These are phyloP conservation scores for Stephania yunnanensis DNA, from an alignment of 164 flowering plant genomes.

Conservation along the genomic window DNA sequence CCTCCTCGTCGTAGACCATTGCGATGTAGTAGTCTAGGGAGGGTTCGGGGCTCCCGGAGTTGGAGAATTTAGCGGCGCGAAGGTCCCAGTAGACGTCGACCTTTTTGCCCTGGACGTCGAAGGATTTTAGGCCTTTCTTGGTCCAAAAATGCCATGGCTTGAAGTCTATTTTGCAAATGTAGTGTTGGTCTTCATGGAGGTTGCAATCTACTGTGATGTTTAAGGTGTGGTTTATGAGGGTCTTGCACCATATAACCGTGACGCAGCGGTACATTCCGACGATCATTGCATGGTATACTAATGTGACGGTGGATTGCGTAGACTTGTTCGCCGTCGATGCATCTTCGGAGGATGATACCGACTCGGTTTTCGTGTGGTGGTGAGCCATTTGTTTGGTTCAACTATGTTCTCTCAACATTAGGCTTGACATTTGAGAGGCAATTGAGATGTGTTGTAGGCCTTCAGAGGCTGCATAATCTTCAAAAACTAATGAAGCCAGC, in stretches of 20 bases:
- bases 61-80: conserved; percentile 60
- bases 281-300: conserved; percentile 34
- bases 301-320: conserved; percentile 34
- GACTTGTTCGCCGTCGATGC: conserved; percentile 17
- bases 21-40: conserved; percentile 66
- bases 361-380: background rate
- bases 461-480: background rate
- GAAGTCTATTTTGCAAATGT: conserved; percentile 72
- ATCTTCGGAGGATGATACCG: conserved; percentile 14
- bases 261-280: conserved; percentile 27
- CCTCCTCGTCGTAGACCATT: conserved; percentile 66
- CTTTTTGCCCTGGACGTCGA: conserved; percentile 53
- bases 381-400: background rate
- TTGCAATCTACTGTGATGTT: conserved; percentile 30
- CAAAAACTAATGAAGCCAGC: background rate
- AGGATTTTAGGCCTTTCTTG: conserved; percentile 70
- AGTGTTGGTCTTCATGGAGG: conserved; percentile 28
- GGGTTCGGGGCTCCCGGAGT: conserved; percentile 64
- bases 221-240: conserved; percentile 32
- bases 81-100: conserved; percentile 80
- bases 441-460: background rate
- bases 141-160: conserved; percentile 98
- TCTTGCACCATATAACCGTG: conserved; percentile 47
- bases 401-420: background rate
- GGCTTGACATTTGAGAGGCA: background rate